Evolutionary conservation across 2,329 filamentous ascomycete species (phyloP), one percentile per base, ranked within the genome.

Genomic region (Albophoma yamanashiensis): DNA sequence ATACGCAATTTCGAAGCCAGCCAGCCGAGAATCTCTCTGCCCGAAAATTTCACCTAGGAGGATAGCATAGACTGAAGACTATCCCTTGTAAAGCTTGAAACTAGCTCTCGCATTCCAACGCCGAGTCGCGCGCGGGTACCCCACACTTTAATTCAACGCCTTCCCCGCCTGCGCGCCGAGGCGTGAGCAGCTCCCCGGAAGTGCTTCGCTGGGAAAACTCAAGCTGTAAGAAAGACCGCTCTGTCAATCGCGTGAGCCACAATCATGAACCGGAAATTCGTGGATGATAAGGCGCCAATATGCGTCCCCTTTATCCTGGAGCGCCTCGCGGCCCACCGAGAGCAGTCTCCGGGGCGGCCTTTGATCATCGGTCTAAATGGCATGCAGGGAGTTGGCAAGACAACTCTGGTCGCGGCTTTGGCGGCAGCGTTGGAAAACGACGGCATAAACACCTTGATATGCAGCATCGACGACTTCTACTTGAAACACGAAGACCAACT

Each of bases 381-480:
- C 62, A 85, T 96, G 36, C 93, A 97, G 75, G 93, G 93, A 62
- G 88, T 90, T 43, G 93, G 93, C 66, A 97, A 97, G 78, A 95
- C 92, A 4, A 95, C 92, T 15, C 82, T 96, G 67, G 92, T 92
- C 43, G 80, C 80, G 43, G 79, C 82, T 5, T 82, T 96, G 52
- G 81, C 85, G 64, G 71, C 78, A 25, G 83, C 82, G 17, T 82
- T 93, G 43, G 78, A 82, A 55, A 72, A 78, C 17, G 67, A 74
- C 38, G 79, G 87, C 68, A 80, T 80, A 25, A 79, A 89, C 31
- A 88, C 88, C 3, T 78, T 89, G 56, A 87, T 91, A 58, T 82
- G 91, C 72, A 92, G 89, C 71, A 88, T 96, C 64, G 92, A 97
- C 72, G 92, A 96, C 75, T 86, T 97, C 66, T 96, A 97, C 75